Conservation (phyloP, 129 eudicot genomes). For the Saussurea involucrata region DNA sequence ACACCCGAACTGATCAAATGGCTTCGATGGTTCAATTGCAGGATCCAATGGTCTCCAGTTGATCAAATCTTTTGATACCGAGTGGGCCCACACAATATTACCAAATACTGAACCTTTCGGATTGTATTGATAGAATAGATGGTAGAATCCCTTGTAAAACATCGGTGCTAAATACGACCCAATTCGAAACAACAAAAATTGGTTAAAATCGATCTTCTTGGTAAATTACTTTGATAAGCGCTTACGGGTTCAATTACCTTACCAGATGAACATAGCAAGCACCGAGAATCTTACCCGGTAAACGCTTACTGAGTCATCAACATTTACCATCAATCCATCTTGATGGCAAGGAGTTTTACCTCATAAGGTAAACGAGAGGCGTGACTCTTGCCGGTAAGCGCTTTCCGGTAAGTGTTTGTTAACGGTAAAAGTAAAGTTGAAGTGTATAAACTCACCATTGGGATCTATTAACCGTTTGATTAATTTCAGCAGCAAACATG, state of each 20-base stretch:
- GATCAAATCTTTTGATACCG: slow-evolving; percentile 63
- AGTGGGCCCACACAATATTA: slow-evolving; percentile 82
- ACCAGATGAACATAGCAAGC: too few species aligned
- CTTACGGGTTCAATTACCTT: too few species aligned
- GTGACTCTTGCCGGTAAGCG: too few species aligned
- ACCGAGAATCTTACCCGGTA: too few species aligned
- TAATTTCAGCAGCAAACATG: slow-evolving; percentile 18
- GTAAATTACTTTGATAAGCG: not conserved
- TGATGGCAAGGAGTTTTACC: too few species aligned
- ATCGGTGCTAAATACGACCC: slow-evolving; percentile 50
- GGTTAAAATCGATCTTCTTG: not conserved
- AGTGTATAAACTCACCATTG: slow-evolving; percentile 47
- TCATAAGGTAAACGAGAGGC: too few species aligned
- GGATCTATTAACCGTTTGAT: slow-evolving; percentile 51
- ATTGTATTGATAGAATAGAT: slow-evolving; percentile 71
- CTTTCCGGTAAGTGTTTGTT: too few species aligned
- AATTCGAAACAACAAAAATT: not conserved
- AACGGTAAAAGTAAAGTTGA: not conserved
- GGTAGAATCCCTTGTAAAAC: slow-evolving; percentile 73
- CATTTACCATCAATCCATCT: too few species aligned
- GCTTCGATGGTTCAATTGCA: slow-evolving; percentile 53
- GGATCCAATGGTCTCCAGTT: slow-evolving; percentile 57
- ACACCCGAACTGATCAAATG: slow-evolving; percentile 55
- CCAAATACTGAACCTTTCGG: slow-evolving; percentile 75
- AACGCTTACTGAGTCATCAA: too few species aligned